Percentiles rank a stretch among this genome's conserved stretches.
Conservation (phyloP, 768 basidiomycete species). For the Krasilnikovozyma curviuscula region DNA sequence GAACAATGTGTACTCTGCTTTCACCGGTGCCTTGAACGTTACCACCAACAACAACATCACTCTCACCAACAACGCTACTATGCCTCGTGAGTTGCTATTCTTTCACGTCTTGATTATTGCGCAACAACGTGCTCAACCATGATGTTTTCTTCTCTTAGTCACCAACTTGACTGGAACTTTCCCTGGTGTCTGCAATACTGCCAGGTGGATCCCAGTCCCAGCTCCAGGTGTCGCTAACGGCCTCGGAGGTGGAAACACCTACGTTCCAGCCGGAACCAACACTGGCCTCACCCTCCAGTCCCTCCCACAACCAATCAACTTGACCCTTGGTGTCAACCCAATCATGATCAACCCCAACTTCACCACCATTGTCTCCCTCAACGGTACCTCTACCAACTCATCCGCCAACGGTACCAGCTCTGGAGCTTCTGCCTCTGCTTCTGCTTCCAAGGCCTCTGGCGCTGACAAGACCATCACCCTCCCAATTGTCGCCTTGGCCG, state of each 20-base stretch:
- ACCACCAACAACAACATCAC: slow-evolving; percentile 33
- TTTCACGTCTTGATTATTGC: too few species aligned
- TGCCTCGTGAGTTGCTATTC: too few species aligned
- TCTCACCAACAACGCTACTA: slow-evolving; percentile 16
- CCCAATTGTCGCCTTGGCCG: too few species aligned
- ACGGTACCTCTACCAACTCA: too few species aligned
- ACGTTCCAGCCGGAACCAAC: background rate
- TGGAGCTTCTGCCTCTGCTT: too few species aligned
- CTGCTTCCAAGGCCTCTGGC: too few species aligned
- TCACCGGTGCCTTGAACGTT: slow-evolving; percentile 26
- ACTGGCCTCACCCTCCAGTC: background rate
- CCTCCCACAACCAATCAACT: background rate
- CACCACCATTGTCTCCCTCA: too few species aligned
- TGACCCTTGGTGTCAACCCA: slow-evolving; percentile 2
- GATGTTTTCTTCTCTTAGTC: too few species aligned
- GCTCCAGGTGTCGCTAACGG: background rate
- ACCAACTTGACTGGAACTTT: slow-evolving; percentile 31
- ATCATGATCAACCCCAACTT: slow-evolving; percentile 4
- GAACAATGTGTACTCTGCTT: slow-evolving; percentile 37
- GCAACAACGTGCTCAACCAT: too few species aligned
- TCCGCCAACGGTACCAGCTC: too few species aligned
- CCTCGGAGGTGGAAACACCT: slow-evolving; percentile 1
- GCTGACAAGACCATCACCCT: too few species aligned
- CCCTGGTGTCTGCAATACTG: slow-evolving; percentile 24
- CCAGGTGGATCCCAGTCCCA: background rate